Evolutionary conservation across 768 basidiomycete genomes (phyloP), one percentile per base, ranked within the genome.

Genomic region (Lyophyllum shimeji): DNA sequence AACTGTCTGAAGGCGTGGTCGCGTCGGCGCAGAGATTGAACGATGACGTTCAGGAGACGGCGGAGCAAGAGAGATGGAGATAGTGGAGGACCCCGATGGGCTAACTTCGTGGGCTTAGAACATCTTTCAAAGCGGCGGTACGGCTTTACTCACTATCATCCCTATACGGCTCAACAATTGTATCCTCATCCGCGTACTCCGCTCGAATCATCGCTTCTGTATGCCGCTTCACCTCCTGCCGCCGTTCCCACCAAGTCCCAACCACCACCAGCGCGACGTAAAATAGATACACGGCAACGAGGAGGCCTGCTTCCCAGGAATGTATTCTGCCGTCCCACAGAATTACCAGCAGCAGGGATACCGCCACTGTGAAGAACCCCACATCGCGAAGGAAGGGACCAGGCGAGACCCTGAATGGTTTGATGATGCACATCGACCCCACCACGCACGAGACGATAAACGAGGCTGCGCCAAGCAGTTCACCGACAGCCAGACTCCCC

Each of bases 381-480:
- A 96, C 90, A 69, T 99, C 97, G 37, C 97, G 88, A 11, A 98
- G 71, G 74, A 98, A 99, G 0, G 91, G 87, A 17, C 78, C 75
- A 0, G 78, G 84, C 31, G 87, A 77, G 25, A 98, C 94, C 61
- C 84, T 82, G 73, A 99, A 99, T 0, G 96, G 95, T 55, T 89
- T 90, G 71, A 98, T 94, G 70, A 98, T 86, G 63, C 93, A 95
- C 88, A 99, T 96, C n/a, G 90, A 89, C 7, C 97, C 97, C 12
- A 93, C 96, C 21, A 99, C 97, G 64, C 95, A 93, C 1, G 93
- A 93, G 20, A 93, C 87, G 70, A 99, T 95, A 76, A 99, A 99
- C 1, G 92, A 82, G 0, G 96, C 95, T 1, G 96, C 96, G 6
- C 97, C 97, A 12, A 99, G 76, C 7, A 99, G 80, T 68, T 99